Percentiles rank a stretch among this genome's conserved stretches.
Evolutionary conservation across 2,329 filamentous ascomycete species (phyloP).

Genomic region (Aspergillus pseudotamarii): DNA sequence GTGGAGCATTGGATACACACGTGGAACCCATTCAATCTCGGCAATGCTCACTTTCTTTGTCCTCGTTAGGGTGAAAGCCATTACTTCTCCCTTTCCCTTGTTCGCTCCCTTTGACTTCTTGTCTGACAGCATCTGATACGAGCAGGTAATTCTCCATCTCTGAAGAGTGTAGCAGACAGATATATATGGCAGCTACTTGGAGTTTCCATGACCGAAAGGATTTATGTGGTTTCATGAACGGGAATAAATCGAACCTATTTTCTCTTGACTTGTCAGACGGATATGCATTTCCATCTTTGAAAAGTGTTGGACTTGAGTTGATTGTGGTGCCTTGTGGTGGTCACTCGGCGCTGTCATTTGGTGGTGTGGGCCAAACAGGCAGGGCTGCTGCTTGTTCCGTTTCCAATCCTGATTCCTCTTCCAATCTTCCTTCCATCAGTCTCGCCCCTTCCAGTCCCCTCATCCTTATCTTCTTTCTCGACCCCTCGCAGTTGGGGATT

Average conservation of each 20-base stretch:
- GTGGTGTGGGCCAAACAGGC: slow-evolving; percentile 3
- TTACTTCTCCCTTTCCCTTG: neutral
- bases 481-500: neutral
- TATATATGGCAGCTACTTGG: neutral
- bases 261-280: neutral
- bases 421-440: neutral
- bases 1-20: neutral
- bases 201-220: neutral
- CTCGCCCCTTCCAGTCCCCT: neutral
- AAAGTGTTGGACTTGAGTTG: neutral
- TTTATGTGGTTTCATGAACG: neutral
- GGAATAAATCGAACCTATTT: neutral
- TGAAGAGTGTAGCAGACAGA: neutral
- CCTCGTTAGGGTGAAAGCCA: neutral
- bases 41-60: neutral
- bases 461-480: neutral
- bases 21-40: neutral
- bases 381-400: slow-evolving; percentile 3
- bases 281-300: neutral
- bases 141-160: neutral
- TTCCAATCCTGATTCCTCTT: neutral
- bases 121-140: neutral
- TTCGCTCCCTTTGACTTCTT: neutral
- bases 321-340: neutral
- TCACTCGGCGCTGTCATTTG: neutral